phyloP scores from a whole-genome alignment of 75 land plant genomes.

The Gnetum montanum region DNA sequence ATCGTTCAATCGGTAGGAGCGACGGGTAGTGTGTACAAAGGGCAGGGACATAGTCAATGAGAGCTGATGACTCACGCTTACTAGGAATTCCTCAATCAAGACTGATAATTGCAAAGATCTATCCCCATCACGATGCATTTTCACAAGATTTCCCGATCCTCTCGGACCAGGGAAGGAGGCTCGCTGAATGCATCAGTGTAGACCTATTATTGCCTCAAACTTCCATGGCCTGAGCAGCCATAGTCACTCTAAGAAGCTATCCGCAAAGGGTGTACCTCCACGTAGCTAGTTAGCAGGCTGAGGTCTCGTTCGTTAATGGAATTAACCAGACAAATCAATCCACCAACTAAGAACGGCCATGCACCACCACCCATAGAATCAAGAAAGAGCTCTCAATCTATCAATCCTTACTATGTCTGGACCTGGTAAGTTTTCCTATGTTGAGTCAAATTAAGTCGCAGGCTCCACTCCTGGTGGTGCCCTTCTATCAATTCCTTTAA shows the following conservation, averaged over 20 bases:
- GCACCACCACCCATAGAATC: conserved; percentile 26
- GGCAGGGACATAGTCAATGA: too few relatives aligned
- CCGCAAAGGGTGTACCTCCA: too few relatives aligned
- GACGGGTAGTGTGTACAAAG: too few relatives aligned
- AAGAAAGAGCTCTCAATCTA: conserved; percentile 24
- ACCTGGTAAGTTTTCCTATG: conserved; percentile 22
- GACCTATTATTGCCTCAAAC: conserved; percentile 86
- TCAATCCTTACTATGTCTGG: conserved; percentile 22
- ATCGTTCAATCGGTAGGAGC: too few relatives aligned
- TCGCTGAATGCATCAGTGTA: too few relatives aligned
- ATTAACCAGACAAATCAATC: conserved; percentile 63
- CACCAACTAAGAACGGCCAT: conserved; percentile 25
- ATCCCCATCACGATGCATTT: too few relatives aligned
- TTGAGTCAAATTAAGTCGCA: conserved; percentile 21
- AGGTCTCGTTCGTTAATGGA: conserved; percentile 60
- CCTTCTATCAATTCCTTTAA: conserved; percentile 28
- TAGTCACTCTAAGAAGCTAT: conserved; percentile 69
- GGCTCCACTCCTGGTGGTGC: conserved; percentile 27
- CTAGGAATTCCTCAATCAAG: too few relatives aligned
- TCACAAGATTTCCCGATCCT: too few relatives aligned
- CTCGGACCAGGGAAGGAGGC: too few relatives aligned
- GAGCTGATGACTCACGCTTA: too few relatives aligned
- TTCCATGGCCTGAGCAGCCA: conserved; percentile 58
- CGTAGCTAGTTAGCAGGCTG: conserved; percentile 55
- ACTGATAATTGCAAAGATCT: too few relatives aligned